These are phyloP conservation scores for Eucalyptus polybractea DNA, from an alignment of 345 rosid genomes.

Conservation along the genomic window DNA sequence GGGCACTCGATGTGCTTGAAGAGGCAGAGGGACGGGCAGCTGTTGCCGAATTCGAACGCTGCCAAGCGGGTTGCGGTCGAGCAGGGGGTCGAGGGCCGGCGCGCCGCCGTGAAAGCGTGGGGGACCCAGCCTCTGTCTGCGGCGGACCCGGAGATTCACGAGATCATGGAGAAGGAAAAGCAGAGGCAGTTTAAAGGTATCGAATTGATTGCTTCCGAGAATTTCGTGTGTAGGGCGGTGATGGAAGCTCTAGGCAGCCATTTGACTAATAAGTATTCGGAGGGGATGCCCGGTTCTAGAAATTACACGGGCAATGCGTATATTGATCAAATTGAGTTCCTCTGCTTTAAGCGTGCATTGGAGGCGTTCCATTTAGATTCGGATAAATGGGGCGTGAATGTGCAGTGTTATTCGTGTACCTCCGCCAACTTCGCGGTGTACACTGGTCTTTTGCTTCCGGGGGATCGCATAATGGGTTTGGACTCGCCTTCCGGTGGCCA, in stretches of 20 bases:
- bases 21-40: slow-evolving; percentile 49
- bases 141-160: slow-evolving; percentile 68
- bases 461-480: slow-evolving; percentile 93
- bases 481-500: slow-evolving; percentile 97
- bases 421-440: slow-evolving; percentile 91
- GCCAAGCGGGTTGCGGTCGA: slow-evolving; percentile 27
- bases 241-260: slow-evolving; percentile 93
- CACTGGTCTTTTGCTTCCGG: slow-evolving; percentile 69
- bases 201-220: slow-evolving; percentile 84
- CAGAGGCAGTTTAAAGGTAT: slow-evolving; percentile 64
- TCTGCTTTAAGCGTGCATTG: slow-evolving; percentile 71
- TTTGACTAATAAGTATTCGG: slow-evolving; percentile 85
- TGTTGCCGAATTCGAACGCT: slow-evolving; percentile 11
- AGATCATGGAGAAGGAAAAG: slow-evolving; percentile 83
- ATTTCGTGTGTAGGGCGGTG: slow-evolving; percentile 75
- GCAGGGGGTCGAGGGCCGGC: slow-evolving; percentile 36
- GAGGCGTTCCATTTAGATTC: slow-evolving; percentile 64
- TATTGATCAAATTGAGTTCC: slow-evolving; percentile 75
- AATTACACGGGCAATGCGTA: slow-evolving; percentile 78
- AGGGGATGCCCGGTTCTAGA: slow-evolving; percentile 82
- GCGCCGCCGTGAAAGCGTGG: slow-evolving; percentile 53
- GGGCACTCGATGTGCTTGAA: slow-evolving; percentile 73
- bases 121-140: slow-evolving; percentile 55
- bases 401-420: slow-evolving; percentile 90
- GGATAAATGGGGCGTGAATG: slow-evolving; percentile 91